A percentile compares a stretch with the other conserved stretches of the same genome.
Evolutionary conservation across 2,329 filamentous ascomycete genomes (phyloP).

Genomic region (Metarhizium brunneum): DNA sequence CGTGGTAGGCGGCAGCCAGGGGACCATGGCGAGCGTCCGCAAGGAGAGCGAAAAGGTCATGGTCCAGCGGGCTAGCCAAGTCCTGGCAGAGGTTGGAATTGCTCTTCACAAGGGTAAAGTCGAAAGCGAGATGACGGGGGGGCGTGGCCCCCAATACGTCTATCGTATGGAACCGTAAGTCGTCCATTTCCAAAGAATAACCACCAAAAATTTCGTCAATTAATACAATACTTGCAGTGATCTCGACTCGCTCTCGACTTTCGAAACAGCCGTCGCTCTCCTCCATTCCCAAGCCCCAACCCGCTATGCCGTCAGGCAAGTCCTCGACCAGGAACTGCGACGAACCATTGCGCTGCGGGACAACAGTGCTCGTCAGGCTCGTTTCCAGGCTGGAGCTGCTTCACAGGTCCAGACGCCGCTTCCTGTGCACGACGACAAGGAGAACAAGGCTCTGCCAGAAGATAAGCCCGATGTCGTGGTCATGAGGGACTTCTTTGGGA

Average conservation of each 20-base stretch:
- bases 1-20: conserved; percentile 60
- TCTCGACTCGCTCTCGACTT: conserved; percentile 70
- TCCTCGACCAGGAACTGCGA: conserved; percentile 81
- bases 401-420: conserved; percentile 9
- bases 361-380: conserved; percentile 54
- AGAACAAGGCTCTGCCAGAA: conserved; percentile 22
- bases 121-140: conserved; percentile 53
- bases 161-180: conserved; percentile 93
- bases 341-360: conserved; percentile 62
- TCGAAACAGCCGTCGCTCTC: conserved; percentile 52
- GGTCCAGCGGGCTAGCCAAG: conserved; percentile 68
- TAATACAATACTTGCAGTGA: conserved; percentile 28
- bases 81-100: conserved; percentile 76
- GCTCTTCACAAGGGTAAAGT: conserved; percentile 72
- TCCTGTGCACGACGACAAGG: conserved; percentile 23
- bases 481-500: conserved; percentile 80
- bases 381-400: conserved; percentile 44
- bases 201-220: background rate
- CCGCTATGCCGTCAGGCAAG: conserved; percentile 87
- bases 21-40: conserved; percentile 71
- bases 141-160: conserved; percentile 61
- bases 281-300: conserved; percentile 58
- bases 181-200: background rate
- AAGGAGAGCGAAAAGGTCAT: conserved; percentile 77
- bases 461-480: conserved; percentile 31